Evolutionary conservation across 202 grass and related monocot genomes (phyloP).

Genomic region (Schoenoplectus tabernaemontani): DNA sequence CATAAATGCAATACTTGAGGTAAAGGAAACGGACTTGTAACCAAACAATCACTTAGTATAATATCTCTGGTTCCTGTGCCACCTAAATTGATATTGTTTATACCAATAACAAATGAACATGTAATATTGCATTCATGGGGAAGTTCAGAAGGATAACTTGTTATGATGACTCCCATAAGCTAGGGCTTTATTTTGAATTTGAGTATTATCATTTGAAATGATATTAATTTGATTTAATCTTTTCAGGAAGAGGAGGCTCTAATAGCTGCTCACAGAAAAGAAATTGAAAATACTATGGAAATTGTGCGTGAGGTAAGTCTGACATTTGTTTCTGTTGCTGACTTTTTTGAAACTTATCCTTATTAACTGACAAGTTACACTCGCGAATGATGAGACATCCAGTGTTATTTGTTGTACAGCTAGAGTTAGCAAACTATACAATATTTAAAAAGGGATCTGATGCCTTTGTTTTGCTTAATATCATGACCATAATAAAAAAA

Average conservation of each 20-base stretch:
- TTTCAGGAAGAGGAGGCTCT: conserved; percentile 94
- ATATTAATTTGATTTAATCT: conserved; percentile 20
- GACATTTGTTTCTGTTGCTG: not conserved
- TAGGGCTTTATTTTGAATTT: not conserved
- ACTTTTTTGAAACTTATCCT: not conserved
- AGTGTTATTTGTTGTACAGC: not conserved
- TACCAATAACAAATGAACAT: not conserved
- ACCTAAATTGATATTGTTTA: not conserved
- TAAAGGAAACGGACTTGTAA: conserved; percentile 29
- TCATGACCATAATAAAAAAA: not conserved
- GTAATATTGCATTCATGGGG: not conserved
- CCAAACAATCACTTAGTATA: not conserved
- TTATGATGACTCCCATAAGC: not conserved
- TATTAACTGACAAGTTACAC: not conserved
- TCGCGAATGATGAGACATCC: not conserved
- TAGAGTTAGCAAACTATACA: not conserved
- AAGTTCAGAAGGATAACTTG: not conserved
- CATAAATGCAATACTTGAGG: conserved; percentile 96
- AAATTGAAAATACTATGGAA: conserved; percentile 99
- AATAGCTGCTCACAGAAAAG: conserved; percentile 95
- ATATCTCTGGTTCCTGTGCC: not conserved
- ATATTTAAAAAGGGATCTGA: not conserved
- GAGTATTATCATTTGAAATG: not conserved
- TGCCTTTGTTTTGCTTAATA: not conserved
- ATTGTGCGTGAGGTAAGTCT: conserved; percentile 86